Percentiles rank a stretch among this genome's conserved stretches.
Conservation (phyloP, 305 asterid species). For the Fraxinus nigra region DNA sequence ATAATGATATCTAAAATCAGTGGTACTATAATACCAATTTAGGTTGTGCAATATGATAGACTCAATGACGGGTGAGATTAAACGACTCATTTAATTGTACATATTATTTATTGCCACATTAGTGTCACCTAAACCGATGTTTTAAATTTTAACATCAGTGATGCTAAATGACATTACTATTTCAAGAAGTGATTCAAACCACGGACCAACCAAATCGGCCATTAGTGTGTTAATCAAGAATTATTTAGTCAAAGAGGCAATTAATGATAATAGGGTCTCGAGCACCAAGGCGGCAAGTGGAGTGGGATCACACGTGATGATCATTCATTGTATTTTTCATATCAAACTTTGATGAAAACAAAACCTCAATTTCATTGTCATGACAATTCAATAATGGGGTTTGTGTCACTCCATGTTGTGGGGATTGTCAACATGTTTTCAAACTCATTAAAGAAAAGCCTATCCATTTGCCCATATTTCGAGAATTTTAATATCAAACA, state of each 20-base stretch:
- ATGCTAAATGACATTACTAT: too few relatives aligned
- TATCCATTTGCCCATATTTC: neutral
- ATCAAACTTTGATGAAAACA: neutral
- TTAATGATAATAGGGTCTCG: conserved; percentile 10
- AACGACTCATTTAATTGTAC: too few relatives aligned
- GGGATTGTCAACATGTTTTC: conserved; percentile 36
- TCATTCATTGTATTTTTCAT: neutral
- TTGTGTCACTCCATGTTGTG: conserved; percentile 23
- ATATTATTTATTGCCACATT: too few relatives aligned
- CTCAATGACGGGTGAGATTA: too few relatives aligned
- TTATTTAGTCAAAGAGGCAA: conserved; percentile 27
- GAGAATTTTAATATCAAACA: neutral
- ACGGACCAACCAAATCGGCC: neutral
- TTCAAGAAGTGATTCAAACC: neutral
- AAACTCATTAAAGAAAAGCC: conserved; percentile 15
- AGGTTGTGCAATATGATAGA: too few relatives aligned
- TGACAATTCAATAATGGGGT: conserved; percentile 20
- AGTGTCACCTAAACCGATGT: too few relatives aligned
- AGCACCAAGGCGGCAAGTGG: conserved; percentile 37
- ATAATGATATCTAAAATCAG: too few relatives aligned
- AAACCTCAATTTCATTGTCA: conserved; percentile 4
- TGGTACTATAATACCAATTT: too few relatives aligned
- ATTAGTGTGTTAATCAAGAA: conserved; percentile 12
- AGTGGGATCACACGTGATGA: conserved; percentile 32
- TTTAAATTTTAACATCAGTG: too few relatives aligned